Evolutionary conservation across 306 rosid genomes (phyloP), one percentile per base, ranked within the genome.

Genomic region (Trifolium fragiferum): DNA sequence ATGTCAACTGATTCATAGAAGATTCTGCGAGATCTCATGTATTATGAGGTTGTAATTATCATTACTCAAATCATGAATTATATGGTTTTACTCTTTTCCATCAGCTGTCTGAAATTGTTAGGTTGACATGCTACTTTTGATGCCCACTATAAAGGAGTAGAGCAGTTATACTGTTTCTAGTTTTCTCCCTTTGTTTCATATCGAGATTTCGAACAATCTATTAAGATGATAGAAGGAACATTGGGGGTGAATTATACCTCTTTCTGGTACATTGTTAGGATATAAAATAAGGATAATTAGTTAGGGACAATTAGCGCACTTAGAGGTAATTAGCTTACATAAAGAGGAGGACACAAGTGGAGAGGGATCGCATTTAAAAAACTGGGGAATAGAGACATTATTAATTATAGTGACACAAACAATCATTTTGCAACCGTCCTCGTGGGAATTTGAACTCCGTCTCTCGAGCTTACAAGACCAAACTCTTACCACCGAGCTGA

Each of bases 1-100:
- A 85, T 50, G 51, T 82, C 62, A n/a, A 51, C 30, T 49, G 46
- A 15, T 59, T 73, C 68, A 8, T 64, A 54, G 49, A 50, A 64
- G 60, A 63, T 71, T 72, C 35, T 83, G 13, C 76, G 43, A 62
- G 58, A 77, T 81, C 54, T 25, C 38, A 43, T 18, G 7, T 21
- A 58, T 33, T 20, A 20, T 49, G 65, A 55, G 74, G 60, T 50
- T 23, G 55, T 62, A 19, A 37, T 12, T 47, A 25, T 19, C 19
- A 41, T 11, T 18, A 38, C 54, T 46, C 49, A 73, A 68, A 76
- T 19, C 30, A 59, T 65, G 35, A 67, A 59, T 57, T 20, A 44
- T 72, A 27, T 2, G 7, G 16, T 46, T 50, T 40, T 23, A 41
- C 61, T 19, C 5, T 70, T 53, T 21, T 53, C 41, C 38, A 21